Conservation (phyloP, 1,284 basidiomycete genomes). For the Ganoderma boninense region DNA sequence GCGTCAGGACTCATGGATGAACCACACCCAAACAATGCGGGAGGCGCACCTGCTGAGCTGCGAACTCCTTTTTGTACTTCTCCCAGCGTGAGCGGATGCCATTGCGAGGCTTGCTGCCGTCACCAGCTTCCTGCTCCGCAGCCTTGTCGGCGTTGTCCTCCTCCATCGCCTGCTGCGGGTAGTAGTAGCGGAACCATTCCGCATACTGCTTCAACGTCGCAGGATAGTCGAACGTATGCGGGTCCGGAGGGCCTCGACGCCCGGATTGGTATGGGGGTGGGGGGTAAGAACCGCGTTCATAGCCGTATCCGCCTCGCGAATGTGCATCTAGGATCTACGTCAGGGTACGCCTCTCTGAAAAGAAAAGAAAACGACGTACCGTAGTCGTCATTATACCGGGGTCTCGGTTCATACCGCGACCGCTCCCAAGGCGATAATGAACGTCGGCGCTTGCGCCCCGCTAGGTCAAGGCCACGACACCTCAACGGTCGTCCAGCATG, state of each 20-base stretch:
- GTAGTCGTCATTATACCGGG: conserved; percentile 81
- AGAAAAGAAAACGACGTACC: conserved; percentile 55
- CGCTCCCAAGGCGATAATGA: conserved; percentile 88
- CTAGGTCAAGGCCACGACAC: conserved; percentile 40
- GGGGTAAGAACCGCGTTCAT: conserved; percentile 59
- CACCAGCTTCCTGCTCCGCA: conserved; percentile 81
- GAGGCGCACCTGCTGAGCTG: conserved; percentile 81
- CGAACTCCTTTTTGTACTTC: conserved; percentile 91
- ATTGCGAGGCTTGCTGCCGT: conserved; percentile 81
- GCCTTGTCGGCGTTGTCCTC: conserved; percentile 84
- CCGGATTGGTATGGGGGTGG: conserved; percentile 49
- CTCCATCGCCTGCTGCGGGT: conserved; percentile 79
- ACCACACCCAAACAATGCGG: background rate
- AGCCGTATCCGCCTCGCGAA: conserved; percentile 67
- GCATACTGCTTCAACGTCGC: conserved; percentile 87
- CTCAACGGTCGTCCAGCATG: conserved; percentile 15
- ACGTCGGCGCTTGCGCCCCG: conserved; percentile 81
- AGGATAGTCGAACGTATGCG: conserved; percentile 84
- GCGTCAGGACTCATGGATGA: background rate
- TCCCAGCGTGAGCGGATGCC: conserved; percentile 86
- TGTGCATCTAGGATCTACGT: conserved; percentile 60
- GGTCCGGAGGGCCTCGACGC: conserved; percentile 77
- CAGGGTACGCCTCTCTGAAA: conserved; percentile 3
- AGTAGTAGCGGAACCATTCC: conserved; percentile 88
- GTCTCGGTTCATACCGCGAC: conserved; percentile 81